Evolutionary conservation across 2,329 filamentous ascomycete species (phyloP).

Genomic region (Fusarium nygamai): DNA sequence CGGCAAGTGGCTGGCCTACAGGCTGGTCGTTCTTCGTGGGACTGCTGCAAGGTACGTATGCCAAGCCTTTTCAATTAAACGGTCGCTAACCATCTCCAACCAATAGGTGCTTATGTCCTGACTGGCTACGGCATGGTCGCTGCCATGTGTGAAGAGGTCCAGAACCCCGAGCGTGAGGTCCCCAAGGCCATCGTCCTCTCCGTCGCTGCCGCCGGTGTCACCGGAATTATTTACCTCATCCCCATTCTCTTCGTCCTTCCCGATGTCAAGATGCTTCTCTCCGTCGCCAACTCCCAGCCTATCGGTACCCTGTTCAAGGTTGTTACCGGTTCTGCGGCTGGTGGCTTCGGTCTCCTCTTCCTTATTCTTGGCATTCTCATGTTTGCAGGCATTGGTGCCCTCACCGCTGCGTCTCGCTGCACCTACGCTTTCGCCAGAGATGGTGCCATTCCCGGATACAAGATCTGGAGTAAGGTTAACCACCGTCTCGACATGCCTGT

Average conservation of each 20-base stretch:
- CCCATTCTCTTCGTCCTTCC: conserved; percentile 82
- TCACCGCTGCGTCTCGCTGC: conserved; percentile 79
- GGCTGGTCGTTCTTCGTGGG: conserved; percentile 69
- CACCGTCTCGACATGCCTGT: conserved; percentile 74
- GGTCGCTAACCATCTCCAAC: conserved; percentile 8
- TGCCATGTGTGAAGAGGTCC: conserved; percentile 70
- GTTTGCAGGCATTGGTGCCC: conserved; percentile 78
- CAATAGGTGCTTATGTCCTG: conserved; percentile 51
- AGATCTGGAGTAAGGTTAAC: conserved; percentile 73
- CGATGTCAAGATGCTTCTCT: conserved; percentile 69
- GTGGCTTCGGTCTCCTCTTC: conserved; percentile 80
- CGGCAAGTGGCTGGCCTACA: conserved; percentile 74
- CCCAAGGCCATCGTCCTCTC: conserved; percentile 75
- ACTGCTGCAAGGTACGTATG: conserved; percentile 60
- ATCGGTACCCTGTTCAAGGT: conserved; percentile 80
- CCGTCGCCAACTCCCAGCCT: conserved; percentile 76
- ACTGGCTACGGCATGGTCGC: conserved; percentile 64
- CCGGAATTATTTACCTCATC: conserved; percentile 72
- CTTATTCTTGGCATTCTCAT: conserved; percentile 80
- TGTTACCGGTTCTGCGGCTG: conserved; percentile 76
- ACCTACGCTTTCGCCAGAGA: conserved; percentile 82
- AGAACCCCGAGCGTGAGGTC: conserved; percentile 67
- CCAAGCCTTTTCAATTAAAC: not conserved
- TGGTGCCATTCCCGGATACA: conserved; percentile 76
- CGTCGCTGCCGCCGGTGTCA: conserved; percentile 71